Conservation (phyloP, 2,329 filamentous ascomycete species). For the Aspergillus sp. region DNA sequence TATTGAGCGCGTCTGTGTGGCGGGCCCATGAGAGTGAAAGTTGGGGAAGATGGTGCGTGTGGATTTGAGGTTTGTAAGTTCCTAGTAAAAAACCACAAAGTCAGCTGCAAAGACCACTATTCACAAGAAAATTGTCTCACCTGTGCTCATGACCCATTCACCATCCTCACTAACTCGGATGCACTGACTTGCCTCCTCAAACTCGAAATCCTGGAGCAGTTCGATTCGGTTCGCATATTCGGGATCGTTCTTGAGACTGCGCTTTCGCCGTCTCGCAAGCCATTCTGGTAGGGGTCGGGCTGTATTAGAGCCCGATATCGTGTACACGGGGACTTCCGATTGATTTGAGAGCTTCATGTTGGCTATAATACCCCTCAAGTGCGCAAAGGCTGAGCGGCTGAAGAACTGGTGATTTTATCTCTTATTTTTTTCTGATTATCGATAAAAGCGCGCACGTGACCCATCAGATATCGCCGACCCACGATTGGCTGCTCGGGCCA, state of each 20-base stretch:
- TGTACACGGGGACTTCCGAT: constrained; percentile 86
- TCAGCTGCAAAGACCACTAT: neutral
- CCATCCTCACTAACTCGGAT: constrained; percentile 91
- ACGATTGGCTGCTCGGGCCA: constrained; percentile 34
- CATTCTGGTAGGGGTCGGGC: constrained; percentile 90
- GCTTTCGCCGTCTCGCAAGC: constrained; percentile 85
- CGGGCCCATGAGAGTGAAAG: constrained; percentile 90
- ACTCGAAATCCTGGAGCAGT: constrained; percentile 94
- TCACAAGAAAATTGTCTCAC: constrained; percentile 44
- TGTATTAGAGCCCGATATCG: constrained; percentile 86
- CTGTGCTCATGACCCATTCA: constrained; percentile 95
- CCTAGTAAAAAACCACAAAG: constrained; percentile 36
- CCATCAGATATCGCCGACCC: constrained; percentile 11
- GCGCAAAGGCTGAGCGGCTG: neutral
- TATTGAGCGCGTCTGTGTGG: constrained; percentile 88
- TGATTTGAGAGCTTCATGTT: constrained; percentile 59
- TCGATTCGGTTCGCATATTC: constrained; percentile 94
- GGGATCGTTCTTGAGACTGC: constrained; percentile 85
- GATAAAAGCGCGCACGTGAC: constrained; percentile 36
- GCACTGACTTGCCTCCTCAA: constrained; percentile 91
- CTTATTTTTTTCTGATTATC: constrained; percentile 13
- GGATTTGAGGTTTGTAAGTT: constrained; percentile 78
- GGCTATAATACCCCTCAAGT: constrained; percentile 14
- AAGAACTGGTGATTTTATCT: neutral
- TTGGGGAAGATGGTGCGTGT: constrained; percentile 92